Evolutionary conservation across 1,284 basidiomycete genomes (phyloP), one percentile per base, ranked within the genome.

Genomic region (Melampsora americana): DNA sequence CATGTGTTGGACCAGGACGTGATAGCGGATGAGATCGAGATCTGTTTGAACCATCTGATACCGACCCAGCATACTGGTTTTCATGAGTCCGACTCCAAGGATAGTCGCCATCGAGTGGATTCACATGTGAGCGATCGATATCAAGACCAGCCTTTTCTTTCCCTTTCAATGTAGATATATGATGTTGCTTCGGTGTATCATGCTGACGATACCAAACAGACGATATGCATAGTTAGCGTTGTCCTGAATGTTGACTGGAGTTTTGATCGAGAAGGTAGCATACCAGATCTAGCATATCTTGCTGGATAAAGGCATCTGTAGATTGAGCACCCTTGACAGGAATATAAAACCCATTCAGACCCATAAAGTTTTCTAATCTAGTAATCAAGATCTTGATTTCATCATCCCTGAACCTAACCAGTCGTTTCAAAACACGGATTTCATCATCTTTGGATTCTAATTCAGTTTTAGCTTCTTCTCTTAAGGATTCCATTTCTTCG

Each of bases 261-360:
- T 20, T 14, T 53, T 5, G 12, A 20, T 18, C 12, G 50, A 18
- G 4, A 5, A 4, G 12, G 5, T 53, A 53, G 23, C 23, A 3
- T 5, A 53, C 50, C 50, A 53, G 50, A 53, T 18, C 50, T 20
- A 20, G 5, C 23, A 20, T 53, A 53, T 53, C 23, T 53, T 53
- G 3, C 5, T 26, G 20, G 4, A 20, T 53, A 53, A 26, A 20
- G 50, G 20, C n/a, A 23, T n/a, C 20, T 3, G 60, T 16, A 1
- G 42, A 28, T 2, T 73, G 62, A 30, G 65, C 62, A n/a, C 65
- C 70, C 44, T 62, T 28, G 11, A 64, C 18, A n/a, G 50, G 72
- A 20, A 75, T 65, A 16, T 68, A 75, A 32, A 75, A 75, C 48
- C 72, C 72, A 48, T 75, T 64, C 23, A 75, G 44, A 16, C 72